Conservation (phyloP, 1,139 yeast genomes). For the Nakaseomyces bracarensis region DNA sequence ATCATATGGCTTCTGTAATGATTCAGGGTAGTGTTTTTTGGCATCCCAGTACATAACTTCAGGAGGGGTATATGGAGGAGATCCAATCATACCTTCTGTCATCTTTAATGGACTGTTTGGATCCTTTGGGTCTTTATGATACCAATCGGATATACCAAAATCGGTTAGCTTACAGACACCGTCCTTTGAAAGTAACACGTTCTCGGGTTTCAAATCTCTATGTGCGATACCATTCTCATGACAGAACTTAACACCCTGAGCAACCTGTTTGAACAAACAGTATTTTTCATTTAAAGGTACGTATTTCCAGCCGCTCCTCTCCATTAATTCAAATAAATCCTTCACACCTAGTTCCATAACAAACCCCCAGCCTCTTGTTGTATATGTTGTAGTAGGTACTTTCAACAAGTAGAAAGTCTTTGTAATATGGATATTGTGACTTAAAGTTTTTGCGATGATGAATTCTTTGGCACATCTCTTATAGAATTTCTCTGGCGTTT, state of each 20-base stretch:
- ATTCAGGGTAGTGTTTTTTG: conserved; percentile 28
- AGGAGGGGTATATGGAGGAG: conserved; percentile 76
- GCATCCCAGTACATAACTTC: conserved; percentile 52
- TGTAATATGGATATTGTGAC: conserved; percentile 50
- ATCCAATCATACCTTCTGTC: conserved; percentile 50
- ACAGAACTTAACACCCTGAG: conserved; percentile 55
- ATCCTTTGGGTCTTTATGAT: conserved; percentile 51
- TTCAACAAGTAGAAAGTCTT: conserved; percentile 48
- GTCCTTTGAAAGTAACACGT: conserved; percentile 50
- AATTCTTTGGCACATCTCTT: conserved; percentile 56
- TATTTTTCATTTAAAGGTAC: conserved; percentile 47
- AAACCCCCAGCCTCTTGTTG: conserved; percentile 72
- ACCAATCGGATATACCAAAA: conserved; percentile 66
- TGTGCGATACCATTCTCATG: conserved; percentile 81
- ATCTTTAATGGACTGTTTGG: conserved; percentile 40
- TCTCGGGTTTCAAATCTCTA: conserved; percentile 91
- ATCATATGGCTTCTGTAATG: conserved; percentile 42
- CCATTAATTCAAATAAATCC: conserved; percentile 58
- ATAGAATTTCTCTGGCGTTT: conserved; percentile 60
- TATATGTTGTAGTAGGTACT: conserved; percentile 46
- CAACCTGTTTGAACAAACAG: conserved; percentile 42
- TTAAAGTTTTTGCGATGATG: conserved; percentile 47
- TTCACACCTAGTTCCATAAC: conserved; percentile 60
- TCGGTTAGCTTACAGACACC: conserved; percentile 68
- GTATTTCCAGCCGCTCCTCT: conserved; percentile 41